phyloP scores from a whole-genome alignment of 176 grass and related monocot genomes.

The Calamus simplicifolius region DNA sequence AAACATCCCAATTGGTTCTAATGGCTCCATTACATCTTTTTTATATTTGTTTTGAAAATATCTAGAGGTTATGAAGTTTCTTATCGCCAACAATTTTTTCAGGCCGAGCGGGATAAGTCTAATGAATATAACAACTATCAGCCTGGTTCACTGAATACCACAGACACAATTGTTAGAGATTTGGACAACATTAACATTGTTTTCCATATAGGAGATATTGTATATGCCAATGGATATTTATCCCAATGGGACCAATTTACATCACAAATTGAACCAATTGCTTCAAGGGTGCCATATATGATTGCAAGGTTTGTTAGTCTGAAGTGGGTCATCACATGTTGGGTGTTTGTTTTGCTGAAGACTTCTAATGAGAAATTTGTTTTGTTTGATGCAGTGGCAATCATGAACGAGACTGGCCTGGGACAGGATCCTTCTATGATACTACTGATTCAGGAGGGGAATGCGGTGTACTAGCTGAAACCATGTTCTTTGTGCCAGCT shows the following conservation, averaged over 20 bases:
- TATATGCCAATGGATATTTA: slow-evolving; percentile 82
- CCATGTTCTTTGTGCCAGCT: slow-evolving; percentile 78
- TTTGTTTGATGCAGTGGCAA: slow-evolving; percentile 48
- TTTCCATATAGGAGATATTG: slow-evolving; percentile 78
- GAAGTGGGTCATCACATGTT: too few relatives aligned
- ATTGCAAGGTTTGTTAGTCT: slow-evolving; percentile 47
- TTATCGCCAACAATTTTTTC: background rate
- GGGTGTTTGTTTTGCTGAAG: too few relatives aligned
- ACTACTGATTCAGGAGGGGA: slow-evolving; percentile 73
- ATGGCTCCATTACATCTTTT: too few relatives aligned
- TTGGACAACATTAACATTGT: slow-evolving; percentile 77
- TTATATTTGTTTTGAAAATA: too few relatives aligned
- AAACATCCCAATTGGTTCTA: too few relatives aligned
- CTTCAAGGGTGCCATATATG: slow-evolving; percentile 88
- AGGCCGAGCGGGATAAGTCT: slow-evolving; percentile 83
- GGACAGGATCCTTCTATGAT: slow-evolving; percentile 65
- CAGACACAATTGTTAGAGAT: slow-evolving; percentile 68
- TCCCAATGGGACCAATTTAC: slow-evolving; percentile 99
- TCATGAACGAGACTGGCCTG: slow-evolving; percentile 76
- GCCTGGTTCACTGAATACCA: slow-evolving; percentile 74
- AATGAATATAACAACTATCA: slow-evolving; percentile 83
- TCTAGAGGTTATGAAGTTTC: too few relatives aligned
- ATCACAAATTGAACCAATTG: slow-evolving; percentile 66
- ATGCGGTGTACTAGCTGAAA: slow-evolving; percentile 63
- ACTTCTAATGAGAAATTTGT: too few relatives aligned